Percentiles rank a stretch among this genome's conserved stretches.
These are phyloP conservation scores for Cunninghamia lanceolata DNA, from an alignment of 75 land plant genomes.

Conservation along the genomic window DNA sequence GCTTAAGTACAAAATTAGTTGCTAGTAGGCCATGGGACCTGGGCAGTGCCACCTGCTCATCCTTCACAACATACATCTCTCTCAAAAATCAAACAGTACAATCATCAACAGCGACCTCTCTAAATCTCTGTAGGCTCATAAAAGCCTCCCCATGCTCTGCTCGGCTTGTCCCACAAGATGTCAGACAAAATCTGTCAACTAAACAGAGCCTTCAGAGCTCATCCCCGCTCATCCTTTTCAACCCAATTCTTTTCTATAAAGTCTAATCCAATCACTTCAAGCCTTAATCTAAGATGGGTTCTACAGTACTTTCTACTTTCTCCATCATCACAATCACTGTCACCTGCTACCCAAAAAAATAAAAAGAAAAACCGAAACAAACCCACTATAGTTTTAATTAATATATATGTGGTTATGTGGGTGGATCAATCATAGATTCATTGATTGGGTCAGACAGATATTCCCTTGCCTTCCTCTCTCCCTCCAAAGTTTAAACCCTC, in stretches of 20 bases:
- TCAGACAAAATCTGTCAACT: not conserved
- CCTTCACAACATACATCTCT: not conserved
- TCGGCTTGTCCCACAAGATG: not conserved
- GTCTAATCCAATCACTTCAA: not conserved
- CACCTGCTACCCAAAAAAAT: not conserved
- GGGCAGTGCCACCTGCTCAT: not conserved
- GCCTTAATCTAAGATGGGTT: not conserved
- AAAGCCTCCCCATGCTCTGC: not conserved
- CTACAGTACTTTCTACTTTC: not conserved
- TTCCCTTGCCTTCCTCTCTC: conserved; percentile 2
- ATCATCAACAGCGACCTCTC: not conserved
- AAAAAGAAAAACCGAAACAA: not conserved
- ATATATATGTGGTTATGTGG: not conserved
- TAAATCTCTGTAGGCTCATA: not conserved
- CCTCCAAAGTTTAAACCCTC: not conserved
- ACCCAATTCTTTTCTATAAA: not conserved
- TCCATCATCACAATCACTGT: conserved; percentile 1
- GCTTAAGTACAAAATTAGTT: not conserved
- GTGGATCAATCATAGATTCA: not conserved
- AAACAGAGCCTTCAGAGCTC: not conserved
- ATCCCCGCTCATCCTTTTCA: not conserved
- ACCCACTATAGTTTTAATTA: not conserved
- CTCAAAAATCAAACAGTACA: not conserved
- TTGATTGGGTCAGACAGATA: conserved; percentile 9
- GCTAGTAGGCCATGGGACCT: not conserved